A percentile compares a stretch with the other conserved stretches of the same genome.
Evolutionary conservation across 371 early-diverging fungal species (phyloP).

Genomic region (Dipsacomyces acuminosporus): DNA sequence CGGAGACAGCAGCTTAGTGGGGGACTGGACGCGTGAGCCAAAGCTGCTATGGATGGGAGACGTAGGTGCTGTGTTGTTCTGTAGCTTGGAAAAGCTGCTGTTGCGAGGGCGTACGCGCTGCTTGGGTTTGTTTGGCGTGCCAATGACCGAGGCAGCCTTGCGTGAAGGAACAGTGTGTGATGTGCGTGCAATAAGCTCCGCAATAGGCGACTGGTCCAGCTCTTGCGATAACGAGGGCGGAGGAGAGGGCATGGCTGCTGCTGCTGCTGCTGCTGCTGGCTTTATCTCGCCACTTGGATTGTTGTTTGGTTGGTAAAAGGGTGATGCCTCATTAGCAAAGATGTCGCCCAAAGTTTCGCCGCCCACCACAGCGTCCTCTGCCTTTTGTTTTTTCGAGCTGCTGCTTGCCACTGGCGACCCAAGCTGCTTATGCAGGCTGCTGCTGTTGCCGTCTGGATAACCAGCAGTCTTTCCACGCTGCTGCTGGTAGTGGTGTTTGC

Average conservation of each 20-base stretch:
- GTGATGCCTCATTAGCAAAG: conserved; percentile 17
- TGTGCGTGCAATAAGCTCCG: neutral
- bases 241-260: conserved; percentile 12
- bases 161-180: conserved; percentile 4
- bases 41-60: no score
- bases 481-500: no score
- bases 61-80: neutral
- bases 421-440: no score
- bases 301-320: no score
- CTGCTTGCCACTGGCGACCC: no score
- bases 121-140: conserved; percentile 7
- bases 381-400: no score
- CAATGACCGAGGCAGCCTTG: conserved; percentile 33
- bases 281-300: no score
- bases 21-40: no score
- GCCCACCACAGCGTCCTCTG: no score
- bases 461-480: no score
- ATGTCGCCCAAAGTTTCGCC: conserved; percentile 34
- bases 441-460: no score
- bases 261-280: no score
- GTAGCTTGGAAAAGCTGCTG: conserved; percentile 28
- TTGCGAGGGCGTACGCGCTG: conserved; percentile 16
- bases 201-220: neutral
- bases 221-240: conserved; percentile 10
- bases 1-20: neutral